phyloP scores from a whole-genome alignment of 1,284 basidiomycete species.

The Mycocalia duriaeana region DNA sequence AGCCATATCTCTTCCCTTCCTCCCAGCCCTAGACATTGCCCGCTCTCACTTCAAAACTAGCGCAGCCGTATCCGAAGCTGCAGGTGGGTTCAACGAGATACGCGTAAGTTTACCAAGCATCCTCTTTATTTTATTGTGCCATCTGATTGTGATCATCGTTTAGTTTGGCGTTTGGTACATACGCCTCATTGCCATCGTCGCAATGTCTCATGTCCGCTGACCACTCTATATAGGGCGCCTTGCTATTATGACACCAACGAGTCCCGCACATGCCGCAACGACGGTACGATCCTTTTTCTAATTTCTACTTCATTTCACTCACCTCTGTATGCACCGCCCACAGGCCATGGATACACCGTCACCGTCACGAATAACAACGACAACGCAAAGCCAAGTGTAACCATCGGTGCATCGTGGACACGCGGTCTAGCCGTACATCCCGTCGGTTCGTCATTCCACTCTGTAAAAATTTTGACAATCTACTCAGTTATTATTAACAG shows the following conservation, averaged over 20 bases:
- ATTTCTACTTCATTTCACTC: too few relatives aligned
- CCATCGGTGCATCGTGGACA: constrained; percentile 59
- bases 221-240: constrained; percentile 37
- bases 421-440: constrained; percentile 70
- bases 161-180: constrained; percentile 62
- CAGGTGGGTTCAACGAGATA: constrained; percentile 36
- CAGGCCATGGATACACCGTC: constrained; percentile 53
- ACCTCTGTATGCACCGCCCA: too few relatives aligned
- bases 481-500: too few relatives aligned
- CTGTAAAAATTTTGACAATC: too few relatives aligned
- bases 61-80: constrained; percentile 18
- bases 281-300: too few relatives aligned
- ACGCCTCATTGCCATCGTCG: background rate
- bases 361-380: constrained; percentile 31
- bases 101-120: constrained; percentile 42
- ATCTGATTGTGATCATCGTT: constrained; percentile 3
- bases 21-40: constrained; percentile 59
- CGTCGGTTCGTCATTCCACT: constrained; percentile 44
- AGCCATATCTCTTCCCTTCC: constrained; percentile 64
- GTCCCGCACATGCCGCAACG: constrained; percentile 40
- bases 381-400: constrained; percentile 31
- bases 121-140: too few relatives aligned
- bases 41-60: constrained; percentile 45
- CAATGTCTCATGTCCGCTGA: constrained; percentile 1
- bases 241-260: constrained; percentile 47